Evolutionary conservation across 495 filamentous ascomycete genomes (phyloP).

Genomic region (Neurospora sp.): DNA sequence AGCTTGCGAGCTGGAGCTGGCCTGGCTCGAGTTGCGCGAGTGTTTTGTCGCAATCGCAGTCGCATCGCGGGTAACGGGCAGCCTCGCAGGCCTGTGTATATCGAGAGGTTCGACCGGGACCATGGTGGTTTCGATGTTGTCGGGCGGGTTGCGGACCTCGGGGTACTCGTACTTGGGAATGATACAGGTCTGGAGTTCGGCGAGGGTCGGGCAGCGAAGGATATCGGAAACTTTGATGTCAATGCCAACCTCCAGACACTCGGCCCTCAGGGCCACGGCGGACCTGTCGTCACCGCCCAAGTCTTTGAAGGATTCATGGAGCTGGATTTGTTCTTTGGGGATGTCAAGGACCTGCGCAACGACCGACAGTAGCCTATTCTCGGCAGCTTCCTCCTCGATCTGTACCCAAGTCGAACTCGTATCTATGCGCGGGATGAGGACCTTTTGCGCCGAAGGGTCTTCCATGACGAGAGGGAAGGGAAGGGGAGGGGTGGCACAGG

Average conservation of each 20-base stretch:
- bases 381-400: constrained; percentile 19
- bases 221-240: constrained; percentile 29
- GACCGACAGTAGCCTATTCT: constrained; percentile 20
- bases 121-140: constrained; percentile 11
- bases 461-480: constrained; percentile 4
- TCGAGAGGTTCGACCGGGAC: constrained; percentile 6
- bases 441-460: constrained; percentile 7
- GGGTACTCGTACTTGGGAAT: constrained; percentile 15
- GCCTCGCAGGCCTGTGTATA: constrained; percentile 10
- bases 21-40: constrained; percentile 13
- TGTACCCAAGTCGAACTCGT: constrained; percentile 19
- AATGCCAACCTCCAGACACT: constrained; percentile 27
- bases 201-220: constrained; percentile 29
- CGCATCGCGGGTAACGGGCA: constrained; percentile 4
- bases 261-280: constrained; percentile 23
- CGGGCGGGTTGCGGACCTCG: background rate
- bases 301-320: constrained; percentile 29
- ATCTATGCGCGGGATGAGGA: constrained; percentile 12
- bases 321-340: constrained; percentile 9
- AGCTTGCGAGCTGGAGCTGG: constrained; percentile 7
- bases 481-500: background rate
- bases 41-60: constrained; percentile 1
- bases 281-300: constrained; percentile 28
- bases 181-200: constrained; percentile 28
- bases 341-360: constrained; percentile 26